Evolutionary conservation across 441 rosid species (phyloP), one percentile per base, ranked within the genome.

Genomic region (Erodium texanum): DNA sequence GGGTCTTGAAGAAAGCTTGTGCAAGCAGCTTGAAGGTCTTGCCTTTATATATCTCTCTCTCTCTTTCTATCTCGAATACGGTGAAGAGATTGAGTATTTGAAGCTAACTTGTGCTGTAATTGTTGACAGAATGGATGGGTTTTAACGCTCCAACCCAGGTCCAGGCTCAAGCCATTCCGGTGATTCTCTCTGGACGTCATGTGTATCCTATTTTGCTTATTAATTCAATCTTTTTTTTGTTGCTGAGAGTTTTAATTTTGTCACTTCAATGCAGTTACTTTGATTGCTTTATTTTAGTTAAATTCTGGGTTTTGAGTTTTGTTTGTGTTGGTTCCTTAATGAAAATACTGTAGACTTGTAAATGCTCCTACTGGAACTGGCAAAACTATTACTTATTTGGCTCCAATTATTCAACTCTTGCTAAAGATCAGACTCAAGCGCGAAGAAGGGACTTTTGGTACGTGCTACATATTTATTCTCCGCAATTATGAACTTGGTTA

Each of bases 301-400:
- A 34, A 34, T 34, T 34, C 7, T 34, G 41, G 41, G 41, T 27
- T 27, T 27, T 27, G 29, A 27, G 29, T 7, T 34, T 5, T 34
- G 1, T 3, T 34, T 34, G 41, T 34, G 41, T 34, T 34, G 50
- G 38, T 70, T 69, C 77, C 9, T 76, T 75, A 27, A 81, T 63
- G 10, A 54, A 61, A 68, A 32, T 70, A 65, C 27, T 63, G 38
- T 77, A 93, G 99, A 75, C 88, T 93, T 82, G 96, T 93, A 59
- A 91, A 87, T 78, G 97, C 99, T 41, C 82, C 92, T 65, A 89
- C 99, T 0, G 99, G 99, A 7, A 89, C 97, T 29, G 99, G 99
- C 10, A 93, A 93, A 72, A 93, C 99, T 27, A 83, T 93, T 22
- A 87, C 95, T 0, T 93, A 93, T 82, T 78, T 93, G 82, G 96